Percentiles rank a stretch among this genome's conserved stretches.
phyloP scores from a whole-genome alignment of 1,284 basidiomycete species.

The Anthracocystis panici-leucophaei region DNA sequence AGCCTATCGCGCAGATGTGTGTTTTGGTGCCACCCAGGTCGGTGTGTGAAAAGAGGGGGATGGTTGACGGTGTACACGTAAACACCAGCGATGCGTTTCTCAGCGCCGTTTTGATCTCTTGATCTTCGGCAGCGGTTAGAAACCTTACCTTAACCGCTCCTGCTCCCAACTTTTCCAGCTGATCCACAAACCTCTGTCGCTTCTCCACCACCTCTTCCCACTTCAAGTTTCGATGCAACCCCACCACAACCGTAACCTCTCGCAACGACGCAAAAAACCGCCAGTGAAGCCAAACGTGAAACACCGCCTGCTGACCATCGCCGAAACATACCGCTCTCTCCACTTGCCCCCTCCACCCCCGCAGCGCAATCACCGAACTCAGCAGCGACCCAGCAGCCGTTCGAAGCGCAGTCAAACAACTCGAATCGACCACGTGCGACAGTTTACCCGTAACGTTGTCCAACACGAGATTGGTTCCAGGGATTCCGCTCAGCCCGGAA shows the following conservation, averaged over 20 bases:
- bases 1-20: conserved; percentile 29
- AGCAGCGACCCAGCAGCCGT: conserved; percentile 29
- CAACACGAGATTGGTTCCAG: conserved; percentile 22
- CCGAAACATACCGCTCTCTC: conserved; percentile 23
- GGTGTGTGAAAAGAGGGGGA: background rate
- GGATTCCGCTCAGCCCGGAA: conserved; percentile 5
- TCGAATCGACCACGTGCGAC: conserved; percentile 20
- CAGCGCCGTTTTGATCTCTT: background rate
- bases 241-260: background rate
- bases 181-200: background rate
- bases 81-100: conserved; percentile 6
- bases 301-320: conserved; percentile 26
- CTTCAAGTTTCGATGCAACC: background rate
- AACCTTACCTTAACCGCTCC: background rate
- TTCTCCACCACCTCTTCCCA: conserved; percentile 4
- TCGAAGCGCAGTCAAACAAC: conserved; percentile 18
- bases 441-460: conserved; percentile 10
- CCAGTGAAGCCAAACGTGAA: conserved; percentile 27
- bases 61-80: conserved; percentile 31
- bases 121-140: background rate
- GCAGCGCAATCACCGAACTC: conserved; percentile 16
- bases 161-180: background rate
- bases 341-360: background rate
- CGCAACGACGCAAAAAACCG: conserved; percentile 10
- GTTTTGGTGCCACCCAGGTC: background rate